phyloP scores from a whole-genome alignment of 495 filamentous ascomycete species.

The Tuber aestivum region DNA sequence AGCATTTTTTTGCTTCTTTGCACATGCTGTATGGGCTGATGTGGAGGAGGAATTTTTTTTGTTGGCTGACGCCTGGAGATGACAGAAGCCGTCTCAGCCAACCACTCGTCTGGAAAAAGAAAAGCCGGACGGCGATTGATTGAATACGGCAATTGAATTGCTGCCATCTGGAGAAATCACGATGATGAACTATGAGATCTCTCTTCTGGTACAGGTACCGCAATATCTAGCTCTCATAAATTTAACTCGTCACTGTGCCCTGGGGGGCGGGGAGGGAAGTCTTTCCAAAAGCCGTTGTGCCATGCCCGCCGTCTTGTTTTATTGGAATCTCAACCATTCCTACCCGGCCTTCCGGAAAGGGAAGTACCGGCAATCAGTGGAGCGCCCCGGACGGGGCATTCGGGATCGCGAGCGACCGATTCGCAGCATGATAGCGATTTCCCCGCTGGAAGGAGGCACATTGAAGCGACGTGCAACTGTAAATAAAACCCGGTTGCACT shows the following conservation, averaged over 20 bases:
- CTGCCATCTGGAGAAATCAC: background rate
- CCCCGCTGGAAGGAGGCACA: background rate
- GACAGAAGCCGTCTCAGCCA: background rate
- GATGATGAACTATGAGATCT: background rate
- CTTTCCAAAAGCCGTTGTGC: slow-evolving; percentile 4
- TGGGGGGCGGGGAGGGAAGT: background rate
- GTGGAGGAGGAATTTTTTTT: background rate
- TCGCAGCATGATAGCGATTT: background rate
- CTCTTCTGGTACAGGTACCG: background rate
- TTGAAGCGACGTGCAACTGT: background rate
- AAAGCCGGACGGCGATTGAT: background rate
- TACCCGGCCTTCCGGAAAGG: background rate
- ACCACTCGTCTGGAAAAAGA: background rate
- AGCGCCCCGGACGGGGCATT: no score
- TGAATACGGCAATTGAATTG: background rate
- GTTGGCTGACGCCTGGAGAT: background rate
- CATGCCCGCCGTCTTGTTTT: background rate
- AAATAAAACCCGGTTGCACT: background rate
- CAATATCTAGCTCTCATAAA: background rate
- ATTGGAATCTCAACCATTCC: background rate
- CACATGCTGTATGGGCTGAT: background rate
- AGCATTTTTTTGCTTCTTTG: background rate
- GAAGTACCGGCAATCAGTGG: background rate
- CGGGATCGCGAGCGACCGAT: background rate
- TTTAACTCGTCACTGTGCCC: background rate